Evolutionary conservation across 768 basidiomycete genomes (phyloP).

Genomic region (Termitomyces eurrhizus): DNA sequence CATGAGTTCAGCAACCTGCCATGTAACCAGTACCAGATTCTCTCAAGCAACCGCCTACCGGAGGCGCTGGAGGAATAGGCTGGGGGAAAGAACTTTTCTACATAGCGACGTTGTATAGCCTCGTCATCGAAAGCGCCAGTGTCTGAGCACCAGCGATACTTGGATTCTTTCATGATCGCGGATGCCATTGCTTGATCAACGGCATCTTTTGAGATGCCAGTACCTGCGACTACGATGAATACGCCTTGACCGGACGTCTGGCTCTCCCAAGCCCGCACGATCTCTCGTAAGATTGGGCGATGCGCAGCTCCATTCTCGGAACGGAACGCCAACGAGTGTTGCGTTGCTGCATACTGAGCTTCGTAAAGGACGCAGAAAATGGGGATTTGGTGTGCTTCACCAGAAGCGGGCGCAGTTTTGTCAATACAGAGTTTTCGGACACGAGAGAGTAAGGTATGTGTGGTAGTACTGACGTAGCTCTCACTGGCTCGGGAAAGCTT

Average conservation of each 20-base stretch:
- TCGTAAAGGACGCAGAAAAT: slow-evolving; percentile 45
- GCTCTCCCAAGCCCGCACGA: slow-evolving; percentile 38
- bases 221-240: slow-evolving; percentile 42
- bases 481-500: slow-evolving; percentile 31
- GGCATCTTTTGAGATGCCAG: slow-evolving; percentile 41
- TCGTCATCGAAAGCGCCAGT: slow-evolving; percentile 38
- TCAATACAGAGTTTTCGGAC: slow-evolving; percentile 25
- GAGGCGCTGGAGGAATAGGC: slow-evolving; percentile 22
- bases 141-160: slow-evolving; percentile 41
- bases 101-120: slow-evolving; percentile 30
- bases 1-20: slow-evolving; percentile 30
- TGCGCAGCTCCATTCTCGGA: slow-evolving; percentile 29
- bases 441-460: slow-evolving; percentile 27
- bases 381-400: slow-evolving; percentile 24
- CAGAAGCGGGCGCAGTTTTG: slow-evolving; percentile 5
- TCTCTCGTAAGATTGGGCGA: slow-evolving; percentile 38
- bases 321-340: slow-evolving; percentile 33
- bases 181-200: slow-evolving; percentile 43
- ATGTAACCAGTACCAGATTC: slow-evolving; percentile 42
- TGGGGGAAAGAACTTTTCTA: slow-evolving; percentile 34
- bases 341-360: slow-evolving; percentile 39
- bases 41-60: slow-evolving; percentile 31
- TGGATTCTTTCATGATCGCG: slow-evolving; percentile 43
- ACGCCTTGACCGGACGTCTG: slow-evolving; percentile 36
- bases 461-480: slow-evolving; percentile 30